Base-by-base conservation (phyloP, 2,329 filamentous ascomycete species). In the Phaeosphaeria sp. region DNA sequence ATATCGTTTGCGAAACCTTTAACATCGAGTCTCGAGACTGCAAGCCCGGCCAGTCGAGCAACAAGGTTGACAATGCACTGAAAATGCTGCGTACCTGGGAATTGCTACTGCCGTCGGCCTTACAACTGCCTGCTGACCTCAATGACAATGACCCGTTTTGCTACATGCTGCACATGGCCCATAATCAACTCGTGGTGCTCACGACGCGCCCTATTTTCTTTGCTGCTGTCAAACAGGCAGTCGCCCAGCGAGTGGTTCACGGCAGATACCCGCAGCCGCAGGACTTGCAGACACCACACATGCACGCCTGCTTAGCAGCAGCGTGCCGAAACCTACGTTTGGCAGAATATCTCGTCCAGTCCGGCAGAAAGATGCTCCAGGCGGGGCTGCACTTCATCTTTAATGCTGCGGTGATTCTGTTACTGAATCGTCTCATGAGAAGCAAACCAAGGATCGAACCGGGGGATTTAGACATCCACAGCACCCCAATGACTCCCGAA, bases 381-480 rank as follows among this genome's bases (percentile, higher is more conserved):
- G 62, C 67, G 23, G 63, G 63, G 17, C 43, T 72, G n/a, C 69
- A 72, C 33, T 70, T 68, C 39, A 58, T 71, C 3, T 72, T 72
- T 50, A 71, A 71, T 48, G 68, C 68, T 21, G 60, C 65, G n/a
- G 65, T 72, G 18, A 56, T 71, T 36, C 53, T 71, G 23, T 58
- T 72, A 25, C 56, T 72, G 21, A 55, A 65, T 49, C 66, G 65
- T n/a, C 63, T 72, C 20, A 52, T 65, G 22, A 49, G 39, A 18
- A 36, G 23, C 25, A 30, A 20, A 21, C 46, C 43, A 1, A 27
- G 23, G 23, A 27, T 44, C 25, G n/a, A 54, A 3, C 6, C 20
- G 18, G 52, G 43, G 11, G 20, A 20, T 17, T 33, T 43, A 6
- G 44, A 48, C 39, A 21, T 33, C 30, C 25, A 27, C 33, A 46